Evolutionary conservation across 306 rosid species (phyloP).

Genomic region (Gleditsia sinensis): DNA sequence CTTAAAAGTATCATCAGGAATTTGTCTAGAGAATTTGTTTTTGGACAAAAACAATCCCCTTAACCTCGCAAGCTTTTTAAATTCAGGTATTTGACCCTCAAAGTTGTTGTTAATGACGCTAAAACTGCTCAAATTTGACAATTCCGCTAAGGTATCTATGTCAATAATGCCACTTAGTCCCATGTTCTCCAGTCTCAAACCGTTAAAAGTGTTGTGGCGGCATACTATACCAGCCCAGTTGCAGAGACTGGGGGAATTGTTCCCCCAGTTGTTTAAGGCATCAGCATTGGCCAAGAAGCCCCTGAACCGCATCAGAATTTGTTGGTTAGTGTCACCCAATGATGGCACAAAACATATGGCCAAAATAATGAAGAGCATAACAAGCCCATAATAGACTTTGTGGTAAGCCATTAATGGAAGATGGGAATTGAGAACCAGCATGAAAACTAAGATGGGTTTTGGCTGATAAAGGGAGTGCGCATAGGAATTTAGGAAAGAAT

Average conservation of each 20-base stretch:
- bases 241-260: conserved; percentile 38
- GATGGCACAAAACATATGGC: conserved; percentile 28
- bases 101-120: conserved; percentile 65
- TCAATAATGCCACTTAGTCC: conserved; percentile 60
- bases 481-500: background rate
- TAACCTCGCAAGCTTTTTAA: conserved; percentile 46
- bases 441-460: conserved; percentile 25
- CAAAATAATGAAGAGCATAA: conserved; percentile 27
- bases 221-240: conserved; percentile 72
- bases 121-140: conserved; percentile 48
- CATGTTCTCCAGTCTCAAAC: conserved; percentile 61
- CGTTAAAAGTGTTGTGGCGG: conserved; percentile 6
- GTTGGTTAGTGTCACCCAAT: conserved; percentile 21
- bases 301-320: conserved; percentile 58
- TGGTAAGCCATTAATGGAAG: conserved; percentile 34
- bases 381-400: conserved; percentile 20
- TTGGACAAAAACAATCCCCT: conserved; percentile 53
- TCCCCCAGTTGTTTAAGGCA: conserved; percentile 60
- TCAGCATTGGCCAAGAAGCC: conserved; percentile 39
- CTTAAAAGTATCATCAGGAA: conserved; percentile 52
- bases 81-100: conserved; percentile 59
- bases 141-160: conserved; percentile 37
- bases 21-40: conserved; percentile 63
- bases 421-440: background rate
- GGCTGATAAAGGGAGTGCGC: conserved; percentile 4